A percentile compares a stretch with the other conserved stretches of the same genome.
These are phyloP conservation scores for Papiliotrema fonsecae DNA, from an alignment of 1,284 basidiomycete species.

Conservation along the genomic window DNA sequence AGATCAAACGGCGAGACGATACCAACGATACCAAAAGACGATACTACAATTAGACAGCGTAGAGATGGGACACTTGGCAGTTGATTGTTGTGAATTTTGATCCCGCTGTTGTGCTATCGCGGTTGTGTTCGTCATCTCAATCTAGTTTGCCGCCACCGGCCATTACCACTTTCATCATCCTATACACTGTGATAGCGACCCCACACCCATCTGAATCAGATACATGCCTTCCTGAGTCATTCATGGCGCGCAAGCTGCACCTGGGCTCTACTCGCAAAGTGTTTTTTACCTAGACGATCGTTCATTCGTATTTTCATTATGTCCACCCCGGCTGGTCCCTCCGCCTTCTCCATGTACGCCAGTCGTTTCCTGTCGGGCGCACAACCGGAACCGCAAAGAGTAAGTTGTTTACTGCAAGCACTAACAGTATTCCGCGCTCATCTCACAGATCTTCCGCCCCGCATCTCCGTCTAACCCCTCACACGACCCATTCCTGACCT, in stretches of 20 bases:
- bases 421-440: background rate
- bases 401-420: background rate
- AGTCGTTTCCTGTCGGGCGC: conserved; percentile 30
- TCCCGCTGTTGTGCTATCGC: background rate
- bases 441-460: conserved; percentile 34
- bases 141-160: too few species aligned
- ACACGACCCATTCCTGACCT: conserved; percentile 41
- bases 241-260: too few species aligned
- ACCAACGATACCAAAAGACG: background rate
- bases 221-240: too few species aligned
- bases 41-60: too few species aligned
- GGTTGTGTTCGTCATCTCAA: too few species aligned
- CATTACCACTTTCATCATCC: too few species aligned
- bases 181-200: too few species aligned
- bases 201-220: too few species aligned
- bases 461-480: conserved; percentile 34
- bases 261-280: too few species aligned
- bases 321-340: conserved; percentile 17
- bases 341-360: conserved; percentile 38
- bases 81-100: background rate
- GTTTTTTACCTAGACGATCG: too few species aligned
- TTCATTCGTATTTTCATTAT: background rate
- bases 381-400: conserved; percentile 29
- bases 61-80: too few species aligned
- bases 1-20: background rate